A percentile compares a stretch with the other conserved stretches of the same genome.
Evolutionary conservation across 768 basidiomycete genomes (phyloP).

Genomic region (Strobilomyces confusus): DNA sequence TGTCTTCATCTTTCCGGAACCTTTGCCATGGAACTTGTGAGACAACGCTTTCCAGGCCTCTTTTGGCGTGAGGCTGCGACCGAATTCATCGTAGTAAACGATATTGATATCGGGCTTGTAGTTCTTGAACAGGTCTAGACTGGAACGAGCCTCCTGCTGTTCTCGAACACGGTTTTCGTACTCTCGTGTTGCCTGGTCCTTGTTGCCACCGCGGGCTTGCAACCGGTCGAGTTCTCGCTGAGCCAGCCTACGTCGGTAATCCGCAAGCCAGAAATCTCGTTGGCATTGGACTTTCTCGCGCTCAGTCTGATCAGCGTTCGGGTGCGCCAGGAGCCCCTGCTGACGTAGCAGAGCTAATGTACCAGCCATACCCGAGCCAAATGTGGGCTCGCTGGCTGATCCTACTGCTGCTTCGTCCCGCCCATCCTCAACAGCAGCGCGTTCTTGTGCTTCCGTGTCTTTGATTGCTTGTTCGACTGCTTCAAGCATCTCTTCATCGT

Average conservation of each 20-base stretch:
- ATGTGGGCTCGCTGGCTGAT: slow-evolving; percentile 74
- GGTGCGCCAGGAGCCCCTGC: slow-evolving; percentile 79
- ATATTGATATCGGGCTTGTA: slow-evolving; percentile 98
- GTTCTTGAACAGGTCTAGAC: slow-evolving; percentile 78
- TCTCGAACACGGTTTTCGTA: slow-evolving; percentile 91
- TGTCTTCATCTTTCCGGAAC: slow-evolving; percentile 93
- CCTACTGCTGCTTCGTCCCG: slow-evolving; percentile 39
- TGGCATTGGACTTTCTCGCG: slow-evolving; percentile 82
- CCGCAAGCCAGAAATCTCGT: slow-evolving; percentile 86
- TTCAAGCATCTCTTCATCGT: slow-evolving; percentile 73
- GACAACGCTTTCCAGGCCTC: slow-evolving; percentile 99
- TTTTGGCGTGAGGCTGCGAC: slow-evolving; percentile 63
- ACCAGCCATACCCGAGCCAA: slow-evolving; percentile 81
- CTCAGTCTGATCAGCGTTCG: slow-evolving; percentile 58
- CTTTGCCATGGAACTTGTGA: slow-evolving; percentile 98
- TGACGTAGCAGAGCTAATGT: slow-evolving; percentile 85
- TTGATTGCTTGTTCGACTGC: slow-evolving; percentile 71
- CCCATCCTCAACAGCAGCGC: slow-evolving; percentile 30
- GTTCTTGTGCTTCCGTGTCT: slow-evolving; percentile 57
- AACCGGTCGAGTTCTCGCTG: slow-evolving; percentile 79
- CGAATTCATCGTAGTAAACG: slow-evolving; percentile 95
- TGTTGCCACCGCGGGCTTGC: slow-evolving; percentile 73
- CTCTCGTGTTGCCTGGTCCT: slow-evolving; percentile 91
- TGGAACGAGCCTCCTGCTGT: slow-evolving; percentile 73
- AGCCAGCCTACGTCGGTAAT: slow-evolving; percentile 69